Base-by-base conservation (phyloP, 495 filamentous ascomycete genomes). In the Penicillium goetzii region DNA sequence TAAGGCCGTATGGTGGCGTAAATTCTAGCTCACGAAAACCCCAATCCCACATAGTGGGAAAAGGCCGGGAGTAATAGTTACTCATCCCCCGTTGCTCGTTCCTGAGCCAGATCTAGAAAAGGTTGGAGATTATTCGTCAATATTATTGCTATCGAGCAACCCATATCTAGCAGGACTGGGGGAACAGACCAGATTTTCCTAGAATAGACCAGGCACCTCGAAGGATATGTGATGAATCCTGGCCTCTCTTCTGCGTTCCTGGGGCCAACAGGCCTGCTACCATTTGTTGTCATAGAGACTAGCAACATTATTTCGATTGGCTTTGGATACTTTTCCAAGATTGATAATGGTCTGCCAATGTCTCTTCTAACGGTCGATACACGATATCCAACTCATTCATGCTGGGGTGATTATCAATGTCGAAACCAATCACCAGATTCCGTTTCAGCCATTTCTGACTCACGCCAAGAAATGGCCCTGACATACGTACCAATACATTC, bases 311-410 rank as follows among this genome's bases (percentile, higher is more conserved):
- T n/a, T n/a, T n/a, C 11, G 41, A 32, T 43, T 5, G 15, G 23
- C 21, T 30, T 14, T 61, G 41, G 11, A 52, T 17, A 19, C 28
- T 32, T 30, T 65, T 61, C 67, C 59, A 63, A 4, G 59, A 69
- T 12, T 34, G 32, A 41, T 69, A 69, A 53, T 69, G 64, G 36
- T 66, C 63, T 26, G 15, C 28, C 49, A 69, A 52, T 25, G 63
- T 66, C 30, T 69, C 67, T n/a, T 67, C 63, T 41, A 69, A 26
- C 26, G 67, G 59, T 2, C 67, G 59, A 33, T 69, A 67, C 7
- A 56, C 26, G 17, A 69, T 57, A 0, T 52, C 60, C 64, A 69
- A 61, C n/a, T 69, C 26, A 15, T 66, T 33, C 54, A 63, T 15
- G 30, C 67, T 69, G 38, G 49, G 38, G 40, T 19, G 33, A 58